Evolutionary conservation across 306 rosid genomes (phyloP), one percentile per base, ranked within the genome.

Genomic region (Cajanus cajan): DNA sequence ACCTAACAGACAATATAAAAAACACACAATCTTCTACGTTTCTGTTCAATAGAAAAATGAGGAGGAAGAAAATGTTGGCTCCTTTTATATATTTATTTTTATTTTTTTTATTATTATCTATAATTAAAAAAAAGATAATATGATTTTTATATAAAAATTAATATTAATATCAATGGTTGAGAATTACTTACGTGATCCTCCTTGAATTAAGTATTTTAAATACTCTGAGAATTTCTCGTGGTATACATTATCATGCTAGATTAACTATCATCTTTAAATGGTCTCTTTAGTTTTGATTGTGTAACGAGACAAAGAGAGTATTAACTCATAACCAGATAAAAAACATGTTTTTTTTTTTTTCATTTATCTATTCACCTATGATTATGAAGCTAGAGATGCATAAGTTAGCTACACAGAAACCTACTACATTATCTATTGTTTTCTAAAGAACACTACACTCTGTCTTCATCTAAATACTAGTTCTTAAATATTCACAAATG

Each of bases 391-490:
- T 36, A 47, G 51, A 55, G 12, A 41, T 74, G 6, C 4, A 25
- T 33, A 37, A 45, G 40, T 66, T 6, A 15, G 10, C 13, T 66
- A 11, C 44, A 66, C 10, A 55, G 2, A 14, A 44, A 74, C 14
- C 37, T 67, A 0, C 2, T 8, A 58, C 22, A 39, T 76, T 21
- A 50, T 44, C 76, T 68, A 50, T 11, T 45, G 0, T 36, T 55
- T 36, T 68, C 67, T 75, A 68, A 75, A 45, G 28, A 58, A 37
- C 28, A 74, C 18, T 33, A 18, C 4, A 36, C 15, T 18, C 37
- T 2, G 12, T 16, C 68, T 82, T 70, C 52, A 33, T 48, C 67
- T 75, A 82, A 69, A 39, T 31, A 18, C 78, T 69, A 82, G 9
- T 25, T 58, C n/a, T 24, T 21, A 39, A 43, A 16, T 74, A 81